These are phyloP conservation scores for Aspergillus homomorphus DNA, from an alignment of 495 filamentous ascomycete genomes.

Conservation along the genomic window DNA sequence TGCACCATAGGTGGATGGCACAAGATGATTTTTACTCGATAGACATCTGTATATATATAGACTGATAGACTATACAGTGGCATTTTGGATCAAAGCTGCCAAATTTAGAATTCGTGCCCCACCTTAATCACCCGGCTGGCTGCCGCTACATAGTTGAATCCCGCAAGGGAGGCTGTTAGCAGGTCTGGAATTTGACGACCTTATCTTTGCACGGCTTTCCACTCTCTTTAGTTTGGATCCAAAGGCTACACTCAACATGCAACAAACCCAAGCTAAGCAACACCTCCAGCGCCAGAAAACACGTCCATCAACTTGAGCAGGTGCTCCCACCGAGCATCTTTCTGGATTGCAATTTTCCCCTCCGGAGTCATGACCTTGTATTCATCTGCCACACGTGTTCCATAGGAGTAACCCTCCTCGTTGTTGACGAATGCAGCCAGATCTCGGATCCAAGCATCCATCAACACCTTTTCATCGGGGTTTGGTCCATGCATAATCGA, in stretches of 20 bases:
- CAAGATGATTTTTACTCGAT: neutral
- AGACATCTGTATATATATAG: neutral
- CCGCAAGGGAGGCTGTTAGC: too few relatives aligned
- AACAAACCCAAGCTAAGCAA: too few relatives aligned
- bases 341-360: slow-evolving; percentile 24
- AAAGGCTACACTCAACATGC: too few relatives aligned
- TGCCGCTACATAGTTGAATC: too few relatives aligned
- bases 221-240: too few relatives aligned
- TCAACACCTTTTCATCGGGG: slow-evolving; percentile 15
- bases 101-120: too few relatives aligned
- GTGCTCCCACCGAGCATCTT: slow-evolving; percentile 22
- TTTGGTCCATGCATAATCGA: slow-evolving; percentile 29
- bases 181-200: too few relatives aligned
- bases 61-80: neutral
- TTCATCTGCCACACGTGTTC: slow-evolving; percentile 22
- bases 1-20: neutral
- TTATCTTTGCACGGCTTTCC: too few relatives aligned
- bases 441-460: slow-evolving; percentile 28
- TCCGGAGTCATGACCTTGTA: slow-evolving; percentile 23
- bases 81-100: too few relatives aligned
- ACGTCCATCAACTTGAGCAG: slow-evolving; percentile 16
- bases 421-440: slow-evolving; percentile 26
- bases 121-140: too few relatives aligned
- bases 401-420: slow-evolving; percentile 16
- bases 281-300: slow-evolving; percentile 1